Evolutionary conservation across 805 yeast genomes (phyloP).

Genomic region (Starmerella sp.): DNA sequence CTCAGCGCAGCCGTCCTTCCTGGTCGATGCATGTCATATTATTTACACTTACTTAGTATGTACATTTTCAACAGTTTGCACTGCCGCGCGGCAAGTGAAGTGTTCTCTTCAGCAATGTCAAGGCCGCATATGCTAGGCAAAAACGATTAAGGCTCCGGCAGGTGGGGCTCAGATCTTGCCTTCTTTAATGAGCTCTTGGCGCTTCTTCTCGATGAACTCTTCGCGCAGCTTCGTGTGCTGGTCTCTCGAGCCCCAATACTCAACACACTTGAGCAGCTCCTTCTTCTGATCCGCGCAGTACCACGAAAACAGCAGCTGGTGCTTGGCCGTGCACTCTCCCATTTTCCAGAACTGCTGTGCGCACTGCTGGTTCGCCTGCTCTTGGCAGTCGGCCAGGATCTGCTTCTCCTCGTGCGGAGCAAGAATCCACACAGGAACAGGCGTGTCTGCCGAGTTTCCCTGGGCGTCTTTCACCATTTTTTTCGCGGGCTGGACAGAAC

Average conservation of each 20-base stretch:
- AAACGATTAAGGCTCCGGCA: too few species aligned
- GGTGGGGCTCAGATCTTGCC: conserved; percentile 5
- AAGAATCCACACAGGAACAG: conserved; percentile 31
- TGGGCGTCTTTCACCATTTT: conserved; percentile 6
- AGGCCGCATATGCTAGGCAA: too few species aligned
- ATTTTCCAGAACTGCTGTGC: conserved; percentile 25
- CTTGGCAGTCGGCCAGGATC: conserved; percentile 27
- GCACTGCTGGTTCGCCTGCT: conserved; percentile 27
- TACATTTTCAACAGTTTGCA: too few species aligned
- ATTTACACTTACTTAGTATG: too few species aligned
- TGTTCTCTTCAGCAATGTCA: too few species aligned
- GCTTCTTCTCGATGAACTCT: conserved; percentile 26
- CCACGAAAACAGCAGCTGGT: conserved; percentile 30
- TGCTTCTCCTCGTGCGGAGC: conserved; percentile 32
- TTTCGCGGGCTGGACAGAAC: too few species aligned
- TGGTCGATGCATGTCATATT: too few species aligned
- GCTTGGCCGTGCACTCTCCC: conserved; percentile 28
- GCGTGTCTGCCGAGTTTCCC: conserved; percentile 19
- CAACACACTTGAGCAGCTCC: conserved; percentile 29
- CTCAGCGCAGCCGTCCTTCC: too few species aligned
- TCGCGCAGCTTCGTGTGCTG: conserved; percentile 26
- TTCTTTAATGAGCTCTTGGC: conserved; percentile 16
- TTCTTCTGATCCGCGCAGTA: conserved; percentile 30
- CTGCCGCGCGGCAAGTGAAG: too few species aligned
- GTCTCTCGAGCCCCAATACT: conserved; percentile 28